Base-by-base conservation (phyloP, 2,329 filamentous ascomycete species). In the Penicillium hordei region DNA sequence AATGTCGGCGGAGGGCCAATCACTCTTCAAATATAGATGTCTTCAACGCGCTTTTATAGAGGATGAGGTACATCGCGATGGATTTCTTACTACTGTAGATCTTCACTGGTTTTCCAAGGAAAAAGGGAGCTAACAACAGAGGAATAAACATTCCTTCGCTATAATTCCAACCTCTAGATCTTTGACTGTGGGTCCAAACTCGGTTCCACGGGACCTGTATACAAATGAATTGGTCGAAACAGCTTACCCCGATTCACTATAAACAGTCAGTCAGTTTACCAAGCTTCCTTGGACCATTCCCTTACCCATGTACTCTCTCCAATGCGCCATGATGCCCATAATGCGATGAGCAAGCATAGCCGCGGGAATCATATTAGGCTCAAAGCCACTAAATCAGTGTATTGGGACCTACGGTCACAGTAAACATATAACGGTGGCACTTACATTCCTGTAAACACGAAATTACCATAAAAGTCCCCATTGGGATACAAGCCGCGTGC, bases 401-500 rank as follows among this genome's bases (percentile, higher is more conserved):
- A 40, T 43, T 19, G 19, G 34, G 5, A 31, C 7, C 21, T 12
- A 2, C 0, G 23, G 4, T 13, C 9, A 38, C 1, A 25, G 1
- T 45, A 4, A 3, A 15, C 3, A 31, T 5, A n/a, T 19, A 7
- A 10, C 6, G 3, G 7, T 7, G 5, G n/a, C 5, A 65, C 70
- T 59, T 57, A 74, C 74, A 79, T 69, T 4, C 71, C 76, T 0
- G 72, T 76, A 55, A 77, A 79, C 13, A 78, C 67, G 48, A 80
- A 79, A 55, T 71, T 72, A 5, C 74, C 76, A 60, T 76, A 79
- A n/a, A 81, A 69, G 55, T 81, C 78, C 2, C 75, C 78, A 59
- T 80, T 80, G 0, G 76, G 73, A 50, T 77, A 75, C 8, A 81
- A 62, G 4, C 70, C 69, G n/a, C 69, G 59, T 0, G 33, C 49